These are phyloP conservation scores for Phytophthora citrophthora DNA, from an alignment of 352 stramenopile species.

Conservation along the genomic window DNA sequence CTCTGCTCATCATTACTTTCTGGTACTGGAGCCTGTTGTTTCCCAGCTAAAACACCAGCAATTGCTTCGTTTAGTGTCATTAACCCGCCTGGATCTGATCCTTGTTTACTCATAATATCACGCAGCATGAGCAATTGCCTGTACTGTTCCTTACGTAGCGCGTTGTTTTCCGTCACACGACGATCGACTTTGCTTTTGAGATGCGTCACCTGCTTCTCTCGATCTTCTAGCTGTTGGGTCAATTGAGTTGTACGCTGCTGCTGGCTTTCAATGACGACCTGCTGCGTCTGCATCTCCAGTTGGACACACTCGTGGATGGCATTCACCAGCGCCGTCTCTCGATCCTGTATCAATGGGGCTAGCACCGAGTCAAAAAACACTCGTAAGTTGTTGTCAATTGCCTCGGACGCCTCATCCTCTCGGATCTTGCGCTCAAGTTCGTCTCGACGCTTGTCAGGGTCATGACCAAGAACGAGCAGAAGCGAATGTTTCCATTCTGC, in stretches of 20 bases:
- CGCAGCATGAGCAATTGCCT: slow-evolving; percentile 76
- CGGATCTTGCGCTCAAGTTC: slow-evolving; percentile 26
- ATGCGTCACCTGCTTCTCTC: slow-evolving; percentile 44
- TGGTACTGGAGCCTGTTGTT: slow-evolving; percentile 4
- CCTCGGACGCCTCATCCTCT: slow-evolving; percentile 28
- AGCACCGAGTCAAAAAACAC: slow-evolving; percentile 54
- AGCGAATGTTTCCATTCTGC: slow-evolving; percentile 16
- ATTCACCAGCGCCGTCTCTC: slow-evolving; percentile 64
- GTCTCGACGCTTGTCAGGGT: slow-evolving; percentile 26
- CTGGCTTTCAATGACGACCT: slow-evolving; percentile 18
- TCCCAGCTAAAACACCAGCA: slow-evolving; percentile 36
- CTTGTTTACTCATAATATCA: slow-evolving; percentile 67
- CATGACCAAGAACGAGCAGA: slow-evolving; percentile 24
- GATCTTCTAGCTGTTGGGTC: slow-evolving; percentile 25
- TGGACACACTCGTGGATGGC: slow-evolving; percentile 63
- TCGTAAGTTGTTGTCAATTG: slow-evolving; percentile 36
- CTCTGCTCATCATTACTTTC: slow-evolving; percentile 23
- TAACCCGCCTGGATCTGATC: slow-evolving; percentile 54
- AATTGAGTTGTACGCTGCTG: slow-evolving; percentile 26
- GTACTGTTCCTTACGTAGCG: slow-evolving; percentile 74
- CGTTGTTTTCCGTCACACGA: slow-evolving; percentile 68
- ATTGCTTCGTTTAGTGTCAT: slow-evolving; percentile 65
- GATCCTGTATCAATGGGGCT: slow-evolving; percentile 53
- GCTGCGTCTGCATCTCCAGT: slow-evolving; percentile 44
- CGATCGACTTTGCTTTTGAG: slow-evolving; percentile 68